A percentile compares a stretch with the other conserved stretches of the same genome.
Evolutionary conservation across 1,139 yeast species (phyloP).

Genomic region (Pichia sp.): DNA sequence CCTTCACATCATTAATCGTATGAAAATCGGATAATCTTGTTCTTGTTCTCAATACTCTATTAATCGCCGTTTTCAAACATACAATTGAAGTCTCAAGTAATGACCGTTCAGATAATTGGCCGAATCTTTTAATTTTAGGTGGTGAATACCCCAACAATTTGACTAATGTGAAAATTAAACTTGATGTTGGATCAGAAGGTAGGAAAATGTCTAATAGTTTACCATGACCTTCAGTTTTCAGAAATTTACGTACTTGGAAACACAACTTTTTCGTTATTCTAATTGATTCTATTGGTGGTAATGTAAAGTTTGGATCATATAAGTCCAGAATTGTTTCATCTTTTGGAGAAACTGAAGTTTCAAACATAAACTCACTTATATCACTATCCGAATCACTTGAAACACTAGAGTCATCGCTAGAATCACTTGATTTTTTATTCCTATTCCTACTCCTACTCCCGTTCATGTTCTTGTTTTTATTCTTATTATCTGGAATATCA

Average conservation of each 20-base stretch:
- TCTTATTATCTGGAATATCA: background rate
- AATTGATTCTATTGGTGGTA: slow-evolving; percentile 19
- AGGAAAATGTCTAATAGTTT: slow-evolving; percentile 42
- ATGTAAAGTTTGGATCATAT: slow-evolving; percentile 3
- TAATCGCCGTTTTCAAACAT: slow-evolving; percentile 53
- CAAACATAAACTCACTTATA: slow-evolving; percentile 13
- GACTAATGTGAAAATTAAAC: slow-evolving; percentile 45
- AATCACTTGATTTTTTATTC: background rate
- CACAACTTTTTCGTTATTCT: slow-evolving; percentile 35
- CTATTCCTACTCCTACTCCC: background rate
- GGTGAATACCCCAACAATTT: slow-evolving; percentile 49
- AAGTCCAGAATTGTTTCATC: slow-evolving; percentile 9
- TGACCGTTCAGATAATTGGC: slow-evolving; percentile 11
- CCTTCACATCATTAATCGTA: slow-evolving; percentile 55
- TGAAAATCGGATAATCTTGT: slow-evolving; percentile 45
- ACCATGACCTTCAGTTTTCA: slow-evolving; percentile 57
- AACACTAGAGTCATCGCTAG: background rate
- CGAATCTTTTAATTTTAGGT: slow-evolving; percentile 24
- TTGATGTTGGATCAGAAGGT: slow-evolving; percentile 51
- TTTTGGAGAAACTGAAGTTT: slow-evolving; percentile 3
- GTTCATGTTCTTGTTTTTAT: background rate
- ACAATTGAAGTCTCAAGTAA: slow-evolving; percentile 44
- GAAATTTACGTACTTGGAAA: slow-evolving; percentile 46
- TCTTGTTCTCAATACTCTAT: slow-evolving; percentile 50
- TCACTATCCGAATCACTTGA: slow-evolving; percentile 8